Conservation (phyloP, 352 stramenopile genomes). For the Thalassiosira exigua region DNA sequence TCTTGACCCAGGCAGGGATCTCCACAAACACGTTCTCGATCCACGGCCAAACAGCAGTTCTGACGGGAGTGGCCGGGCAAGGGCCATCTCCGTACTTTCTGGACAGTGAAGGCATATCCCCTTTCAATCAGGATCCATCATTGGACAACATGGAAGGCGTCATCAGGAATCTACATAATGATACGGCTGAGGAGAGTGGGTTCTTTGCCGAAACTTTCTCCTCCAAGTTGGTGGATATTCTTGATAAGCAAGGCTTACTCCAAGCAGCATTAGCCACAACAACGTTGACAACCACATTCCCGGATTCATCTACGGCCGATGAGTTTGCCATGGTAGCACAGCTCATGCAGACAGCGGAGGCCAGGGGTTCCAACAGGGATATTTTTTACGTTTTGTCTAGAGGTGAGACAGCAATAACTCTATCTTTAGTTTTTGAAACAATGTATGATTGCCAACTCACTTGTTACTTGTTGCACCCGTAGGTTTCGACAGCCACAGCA, state of each 20-base stretch:
- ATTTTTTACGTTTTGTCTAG: constrained; percentile 71
- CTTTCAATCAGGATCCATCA: constrained; percentile 14
- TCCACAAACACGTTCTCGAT: constrained; percentile 8
- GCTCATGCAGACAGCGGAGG: constrained; percentile 55
- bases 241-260: not conserved
- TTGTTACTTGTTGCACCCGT: not conserved
- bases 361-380: constrained; percentile 53
- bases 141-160: constrained; percentile 1
- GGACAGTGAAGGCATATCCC: not conserved
- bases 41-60: not conserved
- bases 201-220: constrained; percentile 37
- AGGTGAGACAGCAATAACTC: constrained; percentile 44
- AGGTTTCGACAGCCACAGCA: constrained; percentile 74
- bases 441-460: not conserved
- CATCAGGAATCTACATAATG: constrained; percentile 19
- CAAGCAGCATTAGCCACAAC: not conserved
- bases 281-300: constrained; percentile 17
- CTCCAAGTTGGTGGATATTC: constrained; percentile 2
- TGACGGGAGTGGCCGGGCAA: constrained; percentile 6
- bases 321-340: constrained; percentile 67
- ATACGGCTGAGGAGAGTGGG: constrained; percentile 7
- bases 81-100: not conserved
- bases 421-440: not conserved
- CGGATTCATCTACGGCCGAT: constrained; percentile 6
- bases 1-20: constrained; percentile 50